phyloP scores from a whole-genome alignment of 129 eudicot genomes.

The Mikania micrantha region DNA sequence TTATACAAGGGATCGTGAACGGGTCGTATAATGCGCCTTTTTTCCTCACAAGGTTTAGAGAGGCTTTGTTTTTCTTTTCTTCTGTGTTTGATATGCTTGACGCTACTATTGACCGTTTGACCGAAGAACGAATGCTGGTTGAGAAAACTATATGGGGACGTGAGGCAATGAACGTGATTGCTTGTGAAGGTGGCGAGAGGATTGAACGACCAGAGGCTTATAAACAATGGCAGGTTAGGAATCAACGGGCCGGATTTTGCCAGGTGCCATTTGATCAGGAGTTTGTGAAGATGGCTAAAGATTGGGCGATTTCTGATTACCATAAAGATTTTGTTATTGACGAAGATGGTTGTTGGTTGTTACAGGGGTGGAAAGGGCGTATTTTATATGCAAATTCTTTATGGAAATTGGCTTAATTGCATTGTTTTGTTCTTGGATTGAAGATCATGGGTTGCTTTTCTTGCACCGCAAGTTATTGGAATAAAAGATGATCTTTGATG shows the following conservation, averaged over 20 bases:
- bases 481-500: not conserved
- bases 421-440: not conserved
- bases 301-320: constrained; percentile 37
- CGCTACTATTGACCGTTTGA: constrained; percentile 46
- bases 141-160: constrained; percentile 56
- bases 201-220: constrained; percentile 80
- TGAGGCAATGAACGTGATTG: constrained; percentile 76
- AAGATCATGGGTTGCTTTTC: not conserved
- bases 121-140: constrained; percentile 49
- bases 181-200: constrained; percentile 82
- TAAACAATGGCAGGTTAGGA: constrained; percentile 79
- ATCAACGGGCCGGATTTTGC: constrained; percentile 51
- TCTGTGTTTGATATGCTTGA: constrained; percentile 77
- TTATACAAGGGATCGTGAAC: constrained; percentile 57
- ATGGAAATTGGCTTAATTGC: constrained; percentile 44
- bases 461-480: not conserved
- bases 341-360: constrained; percentile 70
- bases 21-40: constrained; percentile 70
- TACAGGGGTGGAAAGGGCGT: constrained; percentile 90
- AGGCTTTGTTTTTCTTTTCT: constrained; percentile 74
- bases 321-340: constrained; percentile 71
- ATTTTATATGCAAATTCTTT: constrained; percentile 47
- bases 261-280: constrained; percentile 48
- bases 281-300: constrained; percentile 39
- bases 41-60: constrained; percentile 60